Evolutionary conservation across 1,284 basidiomycete genomes (phyloP), one percentile per base, ranked within the genome.

Genomic region (Pyrrhoderma lamaoense): DNA sequence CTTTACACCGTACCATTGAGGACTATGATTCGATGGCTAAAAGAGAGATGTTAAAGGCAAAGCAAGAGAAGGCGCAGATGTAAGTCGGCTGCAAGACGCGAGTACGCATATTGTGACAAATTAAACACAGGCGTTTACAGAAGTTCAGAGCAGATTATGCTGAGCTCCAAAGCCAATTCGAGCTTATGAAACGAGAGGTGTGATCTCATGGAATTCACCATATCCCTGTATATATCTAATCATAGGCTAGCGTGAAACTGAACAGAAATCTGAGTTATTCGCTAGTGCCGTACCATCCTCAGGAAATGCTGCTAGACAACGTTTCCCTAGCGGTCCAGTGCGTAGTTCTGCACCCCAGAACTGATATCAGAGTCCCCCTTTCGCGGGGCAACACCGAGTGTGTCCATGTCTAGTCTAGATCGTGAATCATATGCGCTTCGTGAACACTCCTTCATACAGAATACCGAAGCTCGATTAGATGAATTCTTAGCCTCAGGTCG

Each of bases 21-120:
- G 94, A 98, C 63, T 97, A 95, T 63, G 93, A 96, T 62, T 86
- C 89, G 9, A 93, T 97, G 89, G 90, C 89, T 0, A 89, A 86
- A 70, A 78, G 93, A 57, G 93, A 97, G 67, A 91, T 96, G 62
- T 89, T 95, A 49, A 91, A 90, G 59, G 84, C 88, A 38, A 95
- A 95, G 68, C 82, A 92, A 65, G 93, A 95, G 71, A 97, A 97
- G 69, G 94, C 93, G 0, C 76, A 88, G 64, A 85, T 89, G 91
- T 93, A 62, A 62, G 81, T 69, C 11, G 11, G 23, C 43, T 31
- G 34, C 13, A 23, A 43, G 23, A 11, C 48, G 25, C 11, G 14
- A 5, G 19, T 35, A n/a, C n/a, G n/a, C 19, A n/a, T 51, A 37
- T 3, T 23, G 19, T 16, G 11, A 8, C 14, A 3, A 16, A n/a